Evolutionary conservation across 1,284 basidiomycete species (phyloP).

Genomic region (Moesziomyces sp.): DNA sequence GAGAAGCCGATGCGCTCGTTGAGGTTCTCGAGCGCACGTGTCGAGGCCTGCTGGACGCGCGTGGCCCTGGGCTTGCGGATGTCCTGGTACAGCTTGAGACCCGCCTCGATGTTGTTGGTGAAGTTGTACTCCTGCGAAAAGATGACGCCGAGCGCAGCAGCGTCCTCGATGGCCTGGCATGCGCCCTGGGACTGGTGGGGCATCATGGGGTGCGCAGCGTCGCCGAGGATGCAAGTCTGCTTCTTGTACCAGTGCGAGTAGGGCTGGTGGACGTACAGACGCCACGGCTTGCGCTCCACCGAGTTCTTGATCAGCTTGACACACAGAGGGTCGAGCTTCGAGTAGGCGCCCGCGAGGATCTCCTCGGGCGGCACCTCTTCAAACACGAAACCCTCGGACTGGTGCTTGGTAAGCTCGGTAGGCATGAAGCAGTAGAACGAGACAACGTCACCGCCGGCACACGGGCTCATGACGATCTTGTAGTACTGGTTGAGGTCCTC

Average conservation of each 20-base stretch:
- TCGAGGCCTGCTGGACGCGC: slow-evolving; percentile 67
- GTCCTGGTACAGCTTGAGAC: slow-evolving; percentile 67
- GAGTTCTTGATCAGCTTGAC: slow-evolving; percentile 64
- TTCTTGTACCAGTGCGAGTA: slow-evolving; percentile 67
- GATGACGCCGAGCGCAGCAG: slow-evolving; percentile 45
- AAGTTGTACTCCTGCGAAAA: slow-evolving; percentile 50
- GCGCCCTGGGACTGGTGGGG: slow-evolving; percentile 49
- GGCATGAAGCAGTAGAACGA: slow-evolving; percentile 68
- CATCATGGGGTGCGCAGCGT: slow-evolving; percentile 56
- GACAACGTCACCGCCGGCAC: slow-evolving; percentile 65
- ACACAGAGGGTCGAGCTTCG: slow-evolving; percentile 65
- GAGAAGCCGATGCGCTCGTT: slow-evolving; percentile 69
- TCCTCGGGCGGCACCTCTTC: slow-evolving; percentile 66
- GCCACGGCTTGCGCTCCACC: slow-evolving; percentile 65
- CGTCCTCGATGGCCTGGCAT: slow-evolving; percentile 48
- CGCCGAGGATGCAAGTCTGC: slow-evolving; percentile 64
- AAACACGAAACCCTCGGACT: slow-evolving; percentile 68
- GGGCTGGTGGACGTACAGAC: slow-evolving; percentile 68
- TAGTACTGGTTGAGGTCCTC: slow-evolving; percentile 60
- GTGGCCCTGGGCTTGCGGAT: slow-evolving; percentile 68
- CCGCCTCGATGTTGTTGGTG: slow-evolving; percentile 60
- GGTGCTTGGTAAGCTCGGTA: slow-evolving; percentile 68
- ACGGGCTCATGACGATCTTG: slow-evolving; percentile 69
- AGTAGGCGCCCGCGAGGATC: slow-evolving; percentile 65
- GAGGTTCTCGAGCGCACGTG: slow-evolving; percentile 68